Evolutionary conservation across 306 rosid species (phyloP).

Genomic region (Carpinus viminea): DNA sequence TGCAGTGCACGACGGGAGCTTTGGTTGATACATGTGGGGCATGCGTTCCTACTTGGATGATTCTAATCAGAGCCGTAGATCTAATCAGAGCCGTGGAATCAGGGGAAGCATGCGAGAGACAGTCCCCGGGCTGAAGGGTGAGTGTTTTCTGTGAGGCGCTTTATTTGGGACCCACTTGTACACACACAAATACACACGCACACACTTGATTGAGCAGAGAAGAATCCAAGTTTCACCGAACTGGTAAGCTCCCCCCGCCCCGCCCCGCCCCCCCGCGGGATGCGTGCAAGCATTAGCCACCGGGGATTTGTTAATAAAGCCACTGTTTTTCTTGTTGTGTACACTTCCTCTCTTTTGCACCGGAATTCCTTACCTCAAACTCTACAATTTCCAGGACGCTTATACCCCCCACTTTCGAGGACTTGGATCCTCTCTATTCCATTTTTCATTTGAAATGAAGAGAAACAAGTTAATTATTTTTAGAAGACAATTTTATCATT

Average conservation of each 20-base stretch:
- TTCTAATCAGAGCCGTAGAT: not conserved
- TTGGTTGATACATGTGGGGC: not conserved
- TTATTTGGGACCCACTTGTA: constrained; percentile 26
- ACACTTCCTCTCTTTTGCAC: constrained; percentile 4
- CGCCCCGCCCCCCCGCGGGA: constrained; percentile 4
- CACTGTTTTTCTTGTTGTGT: constrained; percentile 17
- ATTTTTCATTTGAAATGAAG: too few relatives aligned
- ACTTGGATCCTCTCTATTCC: too few relatives aligned
- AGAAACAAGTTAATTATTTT: too few relatives aligned
- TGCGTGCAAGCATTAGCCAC: constrained; percentile 17
- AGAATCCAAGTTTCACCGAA: constrained; percentile 2
- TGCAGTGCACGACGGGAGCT: constrained; percentile 22
- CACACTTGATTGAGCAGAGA: not conserved
- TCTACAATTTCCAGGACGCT: not conserved
- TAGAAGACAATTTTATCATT: too few relatives aligned
- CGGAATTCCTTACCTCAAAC: constrained; percentile 11
- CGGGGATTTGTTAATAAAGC: not conserved
- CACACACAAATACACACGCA: not conserved
- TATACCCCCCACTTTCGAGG: not conserved
- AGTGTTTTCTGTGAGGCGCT: not conserved
- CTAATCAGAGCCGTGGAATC: constrained; percentile 1
- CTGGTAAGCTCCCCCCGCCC: not conserved
- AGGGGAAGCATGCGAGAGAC: not conserved
- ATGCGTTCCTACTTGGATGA: not conserved
- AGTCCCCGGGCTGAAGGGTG: constrained; percentile 15